Evolutionary conservation across 2,329 filamentous ascomycete genomes (phyloP), one percentile per base, ranked within the genome.

Genomic region (Colletotrichum sp.): DNA sequence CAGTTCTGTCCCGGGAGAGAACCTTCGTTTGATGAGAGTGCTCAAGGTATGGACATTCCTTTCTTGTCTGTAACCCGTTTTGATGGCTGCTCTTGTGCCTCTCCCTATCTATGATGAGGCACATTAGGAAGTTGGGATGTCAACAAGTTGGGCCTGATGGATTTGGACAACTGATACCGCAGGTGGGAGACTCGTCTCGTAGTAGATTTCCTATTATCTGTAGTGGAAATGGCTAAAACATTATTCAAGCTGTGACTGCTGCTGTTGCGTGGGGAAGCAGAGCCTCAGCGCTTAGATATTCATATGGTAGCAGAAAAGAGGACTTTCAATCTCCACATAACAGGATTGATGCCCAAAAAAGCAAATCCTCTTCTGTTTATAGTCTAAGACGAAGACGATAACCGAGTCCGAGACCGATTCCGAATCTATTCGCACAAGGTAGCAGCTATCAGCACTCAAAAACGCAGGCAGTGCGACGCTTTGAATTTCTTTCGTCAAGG

Each of bases 1-100:
- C 5, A 43, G 1, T 43, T 18, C 16, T 43, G 16, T 0, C 8
- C 16, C 4, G 36, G 0, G 36, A 43, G 16, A 6, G 36, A 0
- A 18, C 0, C 16, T 43, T 10, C 0, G 16, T 9, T 38, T 38
- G 36, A 38, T 38, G 38, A 43, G 18, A 43, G 18, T n/a, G 18
- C 3, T 43, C 12, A 5, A 43, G 38, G 5, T 43, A 43, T 12
- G 18, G 5, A n/a, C 0, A n/a, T 2, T 3, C 38, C 0, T 43
- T 6, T 6, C 16, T n/a, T n/a, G 9, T 43, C 18, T n/a, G 2
- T n/a, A n/a, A 10, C 15, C n/a, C n/a, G n/a, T n/a, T n/a, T n/a
- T n/a, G n/a, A n/a, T n/a, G n/a, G n/a, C n/a, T n/a, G n/a, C n/a
- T n/a, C n/a, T n/a, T n/a, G 26, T 38, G 36, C 18, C n/a, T n/a